Conservation (phyloP, 2,329 filamentous ascomycete species). For the Alternaria gaisen region DNA sequence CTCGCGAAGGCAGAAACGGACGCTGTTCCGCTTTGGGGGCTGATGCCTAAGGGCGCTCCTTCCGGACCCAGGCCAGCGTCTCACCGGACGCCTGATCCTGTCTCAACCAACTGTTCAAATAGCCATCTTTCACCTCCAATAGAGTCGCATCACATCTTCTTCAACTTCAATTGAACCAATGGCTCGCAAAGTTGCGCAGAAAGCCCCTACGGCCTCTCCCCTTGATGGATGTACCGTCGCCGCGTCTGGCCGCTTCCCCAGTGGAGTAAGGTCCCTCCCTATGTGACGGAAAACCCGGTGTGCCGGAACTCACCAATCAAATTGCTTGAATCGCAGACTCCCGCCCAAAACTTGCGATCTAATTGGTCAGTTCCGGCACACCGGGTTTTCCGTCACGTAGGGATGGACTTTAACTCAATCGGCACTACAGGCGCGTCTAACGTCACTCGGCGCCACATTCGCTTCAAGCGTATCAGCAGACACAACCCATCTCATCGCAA, state of each 20-base stretch:
- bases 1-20: conserved; percentile 27
- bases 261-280: too few relatives aligned
- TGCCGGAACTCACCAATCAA: too few relatives aligned
- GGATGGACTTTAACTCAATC: too few relatives aligned
- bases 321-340: too few relatives aligned
- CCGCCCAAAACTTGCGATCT: too few relatives aligned
- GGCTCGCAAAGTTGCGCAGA: conserved; percentile 34
- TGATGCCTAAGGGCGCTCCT: conserved; percentile 24
- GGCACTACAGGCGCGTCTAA: conserved; percentile 58
- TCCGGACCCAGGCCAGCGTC: conserved; percentile 12
- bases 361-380: too few relatives aligned
- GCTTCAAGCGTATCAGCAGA: conserved; percentile 59
- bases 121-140: conserved; percentile 6
- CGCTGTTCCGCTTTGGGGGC: conserved; percentile 15
- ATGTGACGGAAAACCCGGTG: too few relatives aligned
- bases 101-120: conserved; percentile 21
- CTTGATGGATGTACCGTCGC: conserved; percentile 63
- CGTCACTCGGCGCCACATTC: conserved; percentile 60
- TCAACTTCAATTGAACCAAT: conserved; percentile 21
- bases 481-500: conserved; percentile 67
- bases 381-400: too few relatives aligned
- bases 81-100: conserved; percentile 7
- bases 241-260: conserved; percentile 68
- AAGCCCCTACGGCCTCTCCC: conserved; percentile 40
- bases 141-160: not conserved